Conservation (phyloP, 2,329 filamentous ascomycete genomes). For the Aaosphaeria pasadenensis region DNA sequence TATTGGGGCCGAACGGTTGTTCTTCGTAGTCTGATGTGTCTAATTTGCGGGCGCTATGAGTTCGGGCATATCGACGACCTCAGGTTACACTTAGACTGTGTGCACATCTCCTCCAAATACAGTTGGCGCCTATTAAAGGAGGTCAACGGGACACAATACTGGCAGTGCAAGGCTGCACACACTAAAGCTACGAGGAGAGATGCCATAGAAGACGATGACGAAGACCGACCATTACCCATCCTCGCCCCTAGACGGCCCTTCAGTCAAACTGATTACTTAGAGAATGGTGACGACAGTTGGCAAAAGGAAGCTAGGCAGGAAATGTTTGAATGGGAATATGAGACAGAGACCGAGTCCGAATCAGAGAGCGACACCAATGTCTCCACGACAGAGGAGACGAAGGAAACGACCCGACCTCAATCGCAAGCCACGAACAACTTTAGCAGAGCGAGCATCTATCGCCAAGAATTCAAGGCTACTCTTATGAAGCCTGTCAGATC, state of each 20-base stretch:
- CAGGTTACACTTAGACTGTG: conserved; percentile 30
- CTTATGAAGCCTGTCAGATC: conserved; percentile 9
- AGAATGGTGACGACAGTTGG: conserved; percentile 30
- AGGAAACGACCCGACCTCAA: too few species aligned
- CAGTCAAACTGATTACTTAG: conserved; percentile 30
- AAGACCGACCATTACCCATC: conserved; percentile 9
- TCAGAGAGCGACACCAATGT: background rate
- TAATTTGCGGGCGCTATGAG: too few species aligned
- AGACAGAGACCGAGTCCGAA: background rate
- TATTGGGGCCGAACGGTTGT: too few species aligned
- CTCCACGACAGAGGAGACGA: background rate
- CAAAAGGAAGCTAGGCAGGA: conserved; percentile 6
- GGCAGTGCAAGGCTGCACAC: conserved; percentile 10
- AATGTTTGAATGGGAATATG: background rate
- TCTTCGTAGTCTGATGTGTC: too few species aligned
- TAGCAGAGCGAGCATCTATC: background rate
- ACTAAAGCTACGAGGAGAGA: too few species aligned
- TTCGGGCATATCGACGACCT: conserved; percentile 16
- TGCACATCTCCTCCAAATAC: conserved; percentile 35
- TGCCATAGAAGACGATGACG: too few species aligned
- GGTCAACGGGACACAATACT: conserved; percentile 10
- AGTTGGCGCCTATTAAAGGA: conserved; percentile 9
- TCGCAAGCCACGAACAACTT: too few species aligned
- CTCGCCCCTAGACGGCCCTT: conserved; percentile 34
- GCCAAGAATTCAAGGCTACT: conserved; percentile 16